Conservation (phyloP, 2,329 filamentous ascomycete genomes). For the Xylariales sp. region DNA sequence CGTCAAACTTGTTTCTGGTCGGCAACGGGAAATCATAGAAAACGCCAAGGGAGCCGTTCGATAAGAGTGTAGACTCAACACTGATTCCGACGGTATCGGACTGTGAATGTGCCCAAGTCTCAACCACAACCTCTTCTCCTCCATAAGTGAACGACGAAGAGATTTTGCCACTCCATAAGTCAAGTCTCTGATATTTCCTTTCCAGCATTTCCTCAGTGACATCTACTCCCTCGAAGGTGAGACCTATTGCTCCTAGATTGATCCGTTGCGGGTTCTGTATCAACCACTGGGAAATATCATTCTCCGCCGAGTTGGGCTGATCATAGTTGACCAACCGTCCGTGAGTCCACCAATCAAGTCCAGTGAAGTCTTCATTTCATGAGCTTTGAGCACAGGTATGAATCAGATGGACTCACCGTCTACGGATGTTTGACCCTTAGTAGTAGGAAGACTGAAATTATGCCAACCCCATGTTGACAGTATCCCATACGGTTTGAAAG, state of each 20-base stretch:
- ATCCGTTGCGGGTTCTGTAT: constrained; percentile 47
- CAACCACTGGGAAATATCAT: constrained; percentile 37
- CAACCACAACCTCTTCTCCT: constrained; percentile 32
- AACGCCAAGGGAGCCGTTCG: constrained; percentile 33
- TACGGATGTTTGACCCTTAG: constrained; percentile 30
- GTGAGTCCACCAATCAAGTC: constrained; percentile 39
- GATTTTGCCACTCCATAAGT: constrained; percentile 43
- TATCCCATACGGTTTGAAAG: constrained; percentile 40
- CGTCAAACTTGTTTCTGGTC: constrained; percentile 47
- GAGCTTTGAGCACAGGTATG: background rate
- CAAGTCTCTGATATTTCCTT: constrained; percentile 37
- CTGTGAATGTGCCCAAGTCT: constrained; percentile 40
- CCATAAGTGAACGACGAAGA: constrained; percentile 39
- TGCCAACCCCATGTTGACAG: constrained; percentile 47
- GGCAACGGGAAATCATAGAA: constrained; percentile 51
- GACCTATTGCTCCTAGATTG: constrained; percentile 43
- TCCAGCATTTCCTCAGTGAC: constrained; percentile 36
- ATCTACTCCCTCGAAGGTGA: constrained; percentile 35
- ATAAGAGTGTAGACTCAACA: constrained; percentile 37
- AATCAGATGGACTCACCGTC: constrained; percentile 21
- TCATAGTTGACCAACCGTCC: constrained; percentile 36
- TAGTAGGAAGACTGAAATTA: constrained; percentile 41
- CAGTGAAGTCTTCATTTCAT: constrained; percentile 30
- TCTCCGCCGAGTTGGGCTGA: constrained; percentile 35
- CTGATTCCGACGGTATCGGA: constrained; percentile 41